These are phyloP conservation scores for Fusarium sp. DNA, from an alignment of 2,329 filamentous ascomycete genomes.

Conservation along the genomic window DNA sequence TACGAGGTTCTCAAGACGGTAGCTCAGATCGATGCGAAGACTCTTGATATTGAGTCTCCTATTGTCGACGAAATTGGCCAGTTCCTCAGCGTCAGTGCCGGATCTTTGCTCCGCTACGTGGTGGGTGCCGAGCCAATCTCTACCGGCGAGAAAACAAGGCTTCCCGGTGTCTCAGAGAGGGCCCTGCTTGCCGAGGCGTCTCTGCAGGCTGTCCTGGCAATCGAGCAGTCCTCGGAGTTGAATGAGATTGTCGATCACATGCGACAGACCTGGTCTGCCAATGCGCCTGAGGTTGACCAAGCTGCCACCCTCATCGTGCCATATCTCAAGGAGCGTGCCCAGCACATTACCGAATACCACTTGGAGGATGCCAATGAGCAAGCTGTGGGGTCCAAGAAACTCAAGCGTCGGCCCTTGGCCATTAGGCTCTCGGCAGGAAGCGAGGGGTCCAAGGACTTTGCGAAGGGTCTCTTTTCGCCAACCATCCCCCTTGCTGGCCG, in stretches of 20 bases:
- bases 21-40: not conserved
- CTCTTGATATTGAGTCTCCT: conserved; percentile 8
- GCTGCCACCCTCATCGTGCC: conserved; percentile 7
- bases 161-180: conserved; percentile 18
- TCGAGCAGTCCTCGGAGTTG: conserved; percentile 27
- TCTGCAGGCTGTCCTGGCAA: conserved; percentile 23
- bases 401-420: conserved; percentile 4
- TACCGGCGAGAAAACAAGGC: not conserved
- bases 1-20: conserved; percentile 17
- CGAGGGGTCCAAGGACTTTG: conserved; percentile 2
- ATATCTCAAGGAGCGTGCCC: conserved; percentile 18
- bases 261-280: conserved; percentile 23
- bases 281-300: conserved; percentile 17
- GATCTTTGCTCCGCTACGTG: conserved; percentile 13
- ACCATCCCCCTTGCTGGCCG: conserved; percentile 23
- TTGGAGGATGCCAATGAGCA: not conserved
- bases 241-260: conserved; percentile 29
- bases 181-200: conserved; percentile 23
- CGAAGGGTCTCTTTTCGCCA: conserved; percentile 28
- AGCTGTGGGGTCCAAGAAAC: not conserved
- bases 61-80: conserved; percentile 6
- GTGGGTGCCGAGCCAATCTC: conserved; percentile 6
- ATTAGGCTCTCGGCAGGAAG: not conserved
- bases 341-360: conserved; percentile 10
- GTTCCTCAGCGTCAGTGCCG: conserved; percentile 11